These are phyloP conservation scores for Teratosphaeria viscida DNA, from an alignment of 2,329 filamentous ascomycete genomes.

Conservation along the genomic window DNA sequence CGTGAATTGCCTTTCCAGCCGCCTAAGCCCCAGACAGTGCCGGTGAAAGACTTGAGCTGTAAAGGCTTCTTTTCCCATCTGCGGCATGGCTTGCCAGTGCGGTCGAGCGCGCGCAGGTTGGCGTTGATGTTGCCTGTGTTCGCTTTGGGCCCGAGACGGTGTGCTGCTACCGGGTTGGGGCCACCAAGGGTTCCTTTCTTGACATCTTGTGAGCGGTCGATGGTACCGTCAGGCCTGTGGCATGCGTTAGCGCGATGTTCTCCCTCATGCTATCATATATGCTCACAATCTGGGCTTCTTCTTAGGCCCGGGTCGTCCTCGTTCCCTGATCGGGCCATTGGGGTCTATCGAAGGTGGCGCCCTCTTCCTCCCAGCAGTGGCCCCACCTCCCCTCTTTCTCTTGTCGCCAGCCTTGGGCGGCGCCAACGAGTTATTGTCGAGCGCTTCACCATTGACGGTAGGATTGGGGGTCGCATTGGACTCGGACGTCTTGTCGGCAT, in stretches of 20 bases:
- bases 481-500: conserved; percentile 32
- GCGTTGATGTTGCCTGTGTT: conserved; percentile 98
- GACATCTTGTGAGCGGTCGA: conserved; percentile 29
- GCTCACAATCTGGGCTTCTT: conserved; percentile 92
- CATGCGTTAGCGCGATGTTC: not conserved
- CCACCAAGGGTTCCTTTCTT: conserved; percentile 34
- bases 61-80: conserved; percentile 82
- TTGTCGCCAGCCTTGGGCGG: conserved; percentile 37
- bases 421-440: conserved; percentile 31
- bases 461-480: conserved; percentile 31
- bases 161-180: conserved; percentile 36
- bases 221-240: conserved; percentile 40
- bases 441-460: conserved; percentile 22
- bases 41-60: conserved; percentile 84
- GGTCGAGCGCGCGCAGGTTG: conserved; percentile 83
- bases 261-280: not conserved
- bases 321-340: conserved; percentile 20
- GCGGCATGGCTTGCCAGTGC: conserved; percentile 81
- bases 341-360: conserved; percentile 39
- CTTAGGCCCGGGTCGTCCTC: conserved; percentile 85
- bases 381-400: conserved; percentile 56
- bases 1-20: conserved; percentile 65
- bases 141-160: conserved; percentile 90
- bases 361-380: conserved; percentile 20
- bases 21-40: conserved; percentile 67